A percentile compares a stretch with the other conserved stretches of the same genome.
Evolutionary conservation across 371 early-diverging fungal species (phyloP).

Genomic region (Mucor velutinosus): DNA sequence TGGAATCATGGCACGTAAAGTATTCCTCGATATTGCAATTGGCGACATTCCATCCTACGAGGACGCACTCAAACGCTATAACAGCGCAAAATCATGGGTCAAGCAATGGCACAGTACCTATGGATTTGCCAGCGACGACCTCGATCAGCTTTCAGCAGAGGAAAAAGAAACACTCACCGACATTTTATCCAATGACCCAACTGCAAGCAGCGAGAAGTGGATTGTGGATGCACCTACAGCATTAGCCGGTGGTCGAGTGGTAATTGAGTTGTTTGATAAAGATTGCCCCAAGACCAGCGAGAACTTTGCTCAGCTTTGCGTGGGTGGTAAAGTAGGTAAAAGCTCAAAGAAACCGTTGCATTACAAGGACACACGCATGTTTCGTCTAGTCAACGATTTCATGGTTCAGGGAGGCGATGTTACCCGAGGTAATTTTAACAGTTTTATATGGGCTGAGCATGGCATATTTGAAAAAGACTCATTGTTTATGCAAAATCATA

Average conservation of each 20-base stretch:
- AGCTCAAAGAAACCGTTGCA: conserved; percentile 58
- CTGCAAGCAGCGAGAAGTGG: conserved; percentile 32
- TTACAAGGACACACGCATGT: conserved; percentile 51
- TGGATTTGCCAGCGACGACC: conserved; percentile 38
- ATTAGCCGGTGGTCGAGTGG: conserved; percentile 51
- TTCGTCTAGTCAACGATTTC: conserved; percentile 65
- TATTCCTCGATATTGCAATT: conserved; percentile 53
- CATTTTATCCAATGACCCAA: conserved; percentile 45
- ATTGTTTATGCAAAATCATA: background rate
- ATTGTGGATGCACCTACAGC: conserved; percentile 40
- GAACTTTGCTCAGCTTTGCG: conserved; percentile 62
- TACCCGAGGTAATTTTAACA: conserved; percentile 52
- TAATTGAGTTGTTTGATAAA: conserved; percentile 49
- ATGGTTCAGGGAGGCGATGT: conserved; percentile 87
- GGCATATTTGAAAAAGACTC: background rate
- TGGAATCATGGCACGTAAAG: conserved; percentile 21
- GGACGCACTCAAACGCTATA: conserved; percentile 30
- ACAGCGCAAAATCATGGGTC: conserved; percentile 44
- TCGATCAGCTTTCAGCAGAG: conserved; percentile 31
- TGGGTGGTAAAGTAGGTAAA: conserved; percentile 52
- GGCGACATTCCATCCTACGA: conserved; percentile 42
- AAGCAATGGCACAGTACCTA: conserved; percentile 45
- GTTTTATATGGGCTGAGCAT: too few relatives aligned
- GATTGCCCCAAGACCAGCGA: conserved; percentile 66
- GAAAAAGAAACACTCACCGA: conserved; percentile 49